Evolutionary conservation across 2,329 filamentous ascomycete genomes (phyloP), one percentile per base, ranked within the genome.

Genomic region (Penicillium hesseltinei): DNA sequence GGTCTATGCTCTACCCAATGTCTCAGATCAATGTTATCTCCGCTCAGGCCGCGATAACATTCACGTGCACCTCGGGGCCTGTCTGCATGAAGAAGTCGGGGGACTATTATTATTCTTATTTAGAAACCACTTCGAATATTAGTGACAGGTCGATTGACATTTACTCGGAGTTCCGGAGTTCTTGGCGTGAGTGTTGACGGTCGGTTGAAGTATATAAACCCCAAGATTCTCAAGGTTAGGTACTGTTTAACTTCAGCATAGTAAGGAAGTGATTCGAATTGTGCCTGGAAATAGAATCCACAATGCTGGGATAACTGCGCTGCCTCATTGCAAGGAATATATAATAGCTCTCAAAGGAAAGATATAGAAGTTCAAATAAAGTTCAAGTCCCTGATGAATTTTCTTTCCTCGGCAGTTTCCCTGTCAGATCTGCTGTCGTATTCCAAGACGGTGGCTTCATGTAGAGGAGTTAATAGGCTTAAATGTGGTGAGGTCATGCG

Each of bases 181-280:
- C 5, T 4, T 43, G 15, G 8, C 11, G 13, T 33, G 11, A 13
- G 31, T 33, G 7, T 27, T 17, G 21, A 17, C 1, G 0, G 27
- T 43, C 8, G 15, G 15, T 27, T 5, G 10, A 47, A 35, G 27
- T 33, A 27, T 10, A 19, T 38, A 10, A 21, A 5, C 4, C 10
- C 11, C 23, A 4, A 17, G 7, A n/a, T 23, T 25, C 23, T 15
- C 19, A 42, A 4, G 5, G 21, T 23, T 25, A 27, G 2, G 3
- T 27, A 29, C 11, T 49, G n/a, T 49, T 47, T 42, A 40, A 35
- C 45, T 62, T 53, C 51, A 58, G 51, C 47, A 40, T 36, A 21
- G 23, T 19, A 54, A 42, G 45, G 10, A 35, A 25, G 27, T 60
- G 51, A 58, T 60, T 60, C 29, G 11, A 60, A 43, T 27, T 50